Percentiles rank a stretch among this genome's conserved stretches.
These are phyloP conservation scores for Phyllostachys edulis DNA, from an alignment of 176 grass and related monocot genomes.

Conservation along the genomic window DNA sequence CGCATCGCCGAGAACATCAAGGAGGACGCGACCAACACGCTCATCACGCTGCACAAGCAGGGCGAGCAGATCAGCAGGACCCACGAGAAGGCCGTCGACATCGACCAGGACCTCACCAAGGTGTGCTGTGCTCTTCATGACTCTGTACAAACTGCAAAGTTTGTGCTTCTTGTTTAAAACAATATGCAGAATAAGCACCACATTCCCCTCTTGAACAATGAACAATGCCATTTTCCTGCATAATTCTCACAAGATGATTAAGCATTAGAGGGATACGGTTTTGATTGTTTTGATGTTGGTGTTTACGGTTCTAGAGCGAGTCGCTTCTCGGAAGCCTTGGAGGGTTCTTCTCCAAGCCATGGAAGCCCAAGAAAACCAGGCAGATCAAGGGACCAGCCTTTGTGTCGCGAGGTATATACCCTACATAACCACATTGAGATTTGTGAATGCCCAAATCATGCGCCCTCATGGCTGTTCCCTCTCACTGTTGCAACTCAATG, in stretches of 20 bases:
- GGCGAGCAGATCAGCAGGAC: slow-evolving; percentile 57
- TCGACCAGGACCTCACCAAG: slow-evolving; percentile 65
- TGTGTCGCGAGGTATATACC: slow-evolving; percentile 39
- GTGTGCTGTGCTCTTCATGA: neutral
- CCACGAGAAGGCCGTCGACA: slow-evolving; percentile 52
- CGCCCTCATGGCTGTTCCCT: neutral
- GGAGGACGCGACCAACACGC: slow-evolving; percentile 49
- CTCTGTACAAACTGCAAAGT: neutral
- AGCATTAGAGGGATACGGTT: neutral
- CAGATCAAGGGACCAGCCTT: slow-evolving; percentile 62
- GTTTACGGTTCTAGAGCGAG: slow-evolving; percentile 29
- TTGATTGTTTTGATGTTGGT: neutral
- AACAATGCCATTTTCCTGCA: neutral
- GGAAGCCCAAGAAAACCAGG: slow-evolving; percentile 74
- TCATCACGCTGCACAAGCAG: slow-evolving; percentile 58
- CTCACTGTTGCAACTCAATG: neutral
- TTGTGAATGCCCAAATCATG: neutral
- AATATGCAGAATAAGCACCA: neutral
- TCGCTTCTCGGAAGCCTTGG: slow-evolving; percentile 55
- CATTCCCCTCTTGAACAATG: neutral
- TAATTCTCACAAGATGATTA: neutral
- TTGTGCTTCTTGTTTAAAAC: neutral
- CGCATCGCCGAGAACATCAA: slow-evolving; percentile 69
- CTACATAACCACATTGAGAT: neutral
- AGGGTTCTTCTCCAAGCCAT: slow-evolving; percentile 69